A percentile compares a stretch with the other conserved stretches of the same genome.
These are phyloP conservation scores for Tuber indicum DNA, from an alignment of 495 filamentous ascomycete species.

Conservation along the genomic window DNA sequence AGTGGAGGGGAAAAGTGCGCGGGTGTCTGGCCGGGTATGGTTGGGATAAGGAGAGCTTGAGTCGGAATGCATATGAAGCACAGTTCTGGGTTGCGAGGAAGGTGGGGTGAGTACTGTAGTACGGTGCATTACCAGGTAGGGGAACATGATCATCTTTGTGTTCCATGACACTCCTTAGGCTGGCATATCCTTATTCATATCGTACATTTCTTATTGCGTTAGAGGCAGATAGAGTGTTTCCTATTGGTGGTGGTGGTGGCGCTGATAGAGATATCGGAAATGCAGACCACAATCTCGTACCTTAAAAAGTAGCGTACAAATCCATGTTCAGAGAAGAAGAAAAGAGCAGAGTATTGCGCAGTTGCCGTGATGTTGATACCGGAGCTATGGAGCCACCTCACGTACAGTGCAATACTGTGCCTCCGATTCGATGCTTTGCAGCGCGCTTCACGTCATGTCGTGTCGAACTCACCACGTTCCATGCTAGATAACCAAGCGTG, in stretches of 20 bases:
- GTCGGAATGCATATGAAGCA: slow-evolving; percentile 69
- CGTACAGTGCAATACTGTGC: not conserved
- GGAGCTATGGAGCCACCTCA: not conserved
- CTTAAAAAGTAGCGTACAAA: not conserved
- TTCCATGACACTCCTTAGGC: not conserved
- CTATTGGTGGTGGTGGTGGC: not conserved
- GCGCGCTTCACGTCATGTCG: not conserved
- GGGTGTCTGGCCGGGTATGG: slow-evolving; percentile 68
- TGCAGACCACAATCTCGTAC: not conserved
- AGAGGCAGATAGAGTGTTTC: not conserved
- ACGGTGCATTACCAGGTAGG: not conserved
- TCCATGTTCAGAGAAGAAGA: not conserved
- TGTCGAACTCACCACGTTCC: not conserved
- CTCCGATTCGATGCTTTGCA: slow-evolving; percentile 1
- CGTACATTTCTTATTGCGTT: not conserved
- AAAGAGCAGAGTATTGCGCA: not conserved
- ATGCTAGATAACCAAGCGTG: slow-evolving; percentile 3
- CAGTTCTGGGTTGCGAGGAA: slow-evolving; percentile 83
- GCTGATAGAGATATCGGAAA: not conserved
- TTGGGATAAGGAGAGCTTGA: slow-evolving; percentile 73
- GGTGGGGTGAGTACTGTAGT: slow-evolving; percentile 8
- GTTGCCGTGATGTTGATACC: not conserved
- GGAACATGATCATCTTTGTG: not conserved
- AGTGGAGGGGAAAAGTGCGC: slow-evolving; percentile 47
- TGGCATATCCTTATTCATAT: not conserved